Base-by-base conservation (phyloP, 2,329 filamentous ascomycete genomes). In the Clarireedia sp. region DNA sequence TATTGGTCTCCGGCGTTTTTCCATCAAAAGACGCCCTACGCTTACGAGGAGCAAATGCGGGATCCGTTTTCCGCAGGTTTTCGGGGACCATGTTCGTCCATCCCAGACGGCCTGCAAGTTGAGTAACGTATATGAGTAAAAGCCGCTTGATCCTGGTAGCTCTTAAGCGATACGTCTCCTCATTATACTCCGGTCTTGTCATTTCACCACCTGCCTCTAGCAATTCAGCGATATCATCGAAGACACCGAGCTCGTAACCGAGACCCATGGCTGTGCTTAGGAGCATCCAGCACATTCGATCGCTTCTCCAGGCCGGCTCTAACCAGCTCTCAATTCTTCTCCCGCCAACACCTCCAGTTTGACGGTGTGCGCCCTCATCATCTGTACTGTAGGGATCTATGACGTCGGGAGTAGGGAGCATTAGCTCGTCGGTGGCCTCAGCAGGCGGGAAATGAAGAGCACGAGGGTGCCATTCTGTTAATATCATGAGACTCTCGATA, bases 281-380 rank as follows among this genome's bases (percentile, higher is more conserved):
- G 14, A 97, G 76, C 90, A 96, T 96, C 92, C 92, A 96, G 68
- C 89, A 95, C 89, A 96, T 95, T 54, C 90, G 87, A 66, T 96
- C 92, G 61, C 87, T 90, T 64, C 92, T 81, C 90, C 92, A 96
- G 8, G 90, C 92, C 2, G 94, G 94, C 70, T 99, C 94, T 3
- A 97, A 81, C 90, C 94, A 97, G 69, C 90, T 92, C 67, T 96
- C 90, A 60, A 96, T 94, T 26, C 90, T 78, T 69, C 88, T 86
- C 9, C 89, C 90, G 45, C 90, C 89, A 19, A 90, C 80, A n/a
- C 82, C 81, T 57, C 70, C 69, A 6, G 72, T 72, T 51, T 74
- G 70, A 55, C 70, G 62, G 52, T 68, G 70, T 21, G 69, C 69
- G 52, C 74, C 59, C 26, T 69, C 74, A n/a, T 76, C 72, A 21